Conservation (phyloP, 371 early-diverging fungal genomes). For the Lichtheimia corymbifera region DNA sequence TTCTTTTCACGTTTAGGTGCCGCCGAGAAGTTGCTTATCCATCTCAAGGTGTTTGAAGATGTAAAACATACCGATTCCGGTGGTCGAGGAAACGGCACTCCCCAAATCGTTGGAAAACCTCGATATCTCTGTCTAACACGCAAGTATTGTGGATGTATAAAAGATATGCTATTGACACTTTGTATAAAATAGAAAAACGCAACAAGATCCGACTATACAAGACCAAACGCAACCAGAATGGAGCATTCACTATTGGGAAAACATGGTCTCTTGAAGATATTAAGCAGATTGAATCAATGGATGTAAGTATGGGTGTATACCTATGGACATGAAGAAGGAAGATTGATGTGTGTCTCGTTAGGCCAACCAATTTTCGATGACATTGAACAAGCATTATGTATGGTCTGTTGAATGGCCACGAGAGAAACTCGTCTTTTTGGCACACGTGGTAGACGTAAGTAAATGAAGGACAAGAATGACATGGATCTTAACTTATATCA, state of each 20-base stretch:
- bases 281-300: conserved; percentile 53
- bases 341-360: conserved; percentile 6
- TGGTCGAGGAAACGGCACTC: conserved; percentile 15
- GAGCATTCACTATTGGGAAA: conserved; percentile 58
- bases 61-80: conserved; percentile 36
- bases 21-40: conserved; percentile 38
- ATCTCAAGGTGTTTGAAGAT: conserved; percentile 54
- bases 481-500: background rate
- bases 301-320: conserved; percentile 40
- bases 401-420: conserved; percentile 52
- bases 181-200: conserved; percentile 34
- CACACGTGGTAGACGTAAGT: conserved; percentile 47
- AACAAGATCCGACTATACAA: conserved; percentile 56
- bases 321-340: too few relatives aligned
- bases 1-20: conserved; percentile 13
- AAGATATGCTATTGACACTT: background rate
- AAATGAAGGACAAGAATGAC: background rate
- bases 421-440: conserved; percentile 52
- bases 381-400: conserved; percentile 47
- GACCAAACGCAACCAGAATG: conserved; percentile 56
- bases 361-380: conserved; percentile 50
- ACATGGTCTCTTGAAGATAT: conserved; percentile 64
- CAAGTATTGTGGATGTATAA: conserved; percentile 10
- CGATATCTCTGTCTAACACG: conserved; percentile 51
- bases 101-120: conserved; percentile 48